These are phyloP conservation scores for Rhodomyrtus tomentosa DNA, from an alignment of 345 rosid species.

Conservation along the genomic window DNA sequence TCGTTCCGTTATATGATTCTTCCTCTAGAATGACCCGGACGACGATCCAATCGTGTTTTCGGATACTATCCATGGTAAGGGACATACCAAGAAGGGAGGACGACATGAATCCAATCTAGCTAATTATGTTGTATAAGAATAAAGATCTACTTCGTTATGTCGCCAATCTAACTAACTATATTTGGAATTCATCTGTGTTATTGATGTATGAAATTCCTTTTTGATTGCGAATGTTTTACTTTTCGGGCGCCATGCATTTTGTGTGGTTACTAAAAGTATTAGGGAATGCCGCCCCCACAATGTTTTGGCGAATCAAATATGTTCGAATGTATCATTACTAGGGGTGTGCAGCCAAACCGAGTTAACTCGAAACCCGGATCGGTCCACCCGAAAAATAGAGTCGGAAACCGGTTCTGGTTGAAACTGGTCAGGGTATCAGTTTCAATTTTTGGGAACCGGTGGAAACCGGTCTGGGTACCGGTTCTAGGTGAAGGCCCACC, in stretches of 20 bases:
- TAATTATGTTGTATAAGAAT: not conserved
- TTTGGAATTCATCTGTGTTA: not conserved
- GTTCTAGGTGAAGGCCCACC: too few species aligned
- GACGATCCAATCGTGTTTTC: not conserved
- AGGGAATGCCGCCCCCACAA: too few species aligned
- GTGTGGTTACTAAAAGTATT: not conserved
- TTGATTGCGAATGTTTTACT: not conserved
- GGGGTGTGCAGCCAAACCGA: too few species aligned
- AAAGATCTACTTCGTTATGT: not conserved
- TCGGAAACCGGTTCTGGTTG: too few species aligned
- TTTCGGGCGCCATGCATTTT: not conserved
- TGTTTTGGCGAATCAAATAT: too few species aligned
- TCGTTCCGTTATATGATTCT: not conserved
- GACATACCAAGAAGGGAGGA: not conserved
- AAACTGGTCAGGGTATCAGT: too few species aligned
- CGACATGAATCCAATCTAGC: not conserved
- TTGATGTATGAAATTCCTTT: not conserved
- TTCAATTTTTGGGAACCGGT: too few species aligned
- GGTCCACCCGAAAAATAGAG: too few species aligned
- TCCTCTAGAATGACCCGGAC: not conserved
- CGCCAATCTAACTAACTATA: not conserved
- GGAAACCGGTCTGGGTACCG: too few species aligned
- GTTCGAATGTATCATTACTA: too few species aligned
- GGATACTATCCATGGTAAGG: not conserved
- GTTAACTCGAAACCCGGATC: too few species aligned